A percentile compares a stretch with the other conserved stretches of the same genome.
These are phyloP conservation scores for Aspergillus pseudonomiae DNA, from an alignment of 2,329 filamentous ascomycete genomes.

Conservation along the genomic window DNA sequence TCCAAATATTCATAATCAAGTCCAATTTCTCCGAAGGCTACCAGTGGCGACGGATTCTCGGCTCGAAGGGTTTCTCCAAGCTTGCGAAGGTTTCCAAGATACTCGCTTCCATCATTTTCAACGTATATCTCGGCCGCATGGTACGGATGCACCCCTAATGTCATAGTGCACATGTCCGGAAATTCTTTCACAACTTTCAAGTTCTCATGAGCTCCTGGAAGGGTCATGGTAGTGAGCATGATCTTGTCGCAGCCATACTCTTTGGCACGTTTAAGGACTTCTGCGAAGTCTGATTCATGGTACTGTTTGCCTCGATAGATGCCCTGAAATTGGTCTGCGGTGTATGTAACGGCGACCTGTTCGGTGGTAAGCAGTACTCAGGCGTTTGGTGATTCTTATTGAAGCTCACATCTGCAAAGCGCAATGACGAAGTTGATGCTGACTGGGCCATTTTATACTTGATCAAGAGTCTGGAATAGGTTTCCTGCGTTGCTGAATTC, in stretches of 20 bases:
- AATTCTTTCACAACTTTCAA: conserved; percentile 36
- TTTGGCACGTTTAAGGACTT: conserved; percentile 26
- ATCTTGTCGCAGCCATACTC: conserved; percentile 25
- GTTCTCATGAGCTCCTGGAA: conserved; percentile 47
- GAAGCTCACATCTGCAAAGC: conserved; percentile 18
- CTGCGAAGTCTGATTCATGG: conserved; percentile 49
- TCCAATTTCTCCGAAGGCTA: conserved; percentile 55
- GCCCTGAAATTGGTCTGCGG: conserved; percentile 49
- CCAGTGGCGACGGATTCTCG: conserved; percentile 35
- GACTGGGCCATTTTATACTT: not conserved
- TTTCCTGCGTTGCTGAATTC: not conserved
- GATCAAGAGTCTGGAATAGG: not conserved
- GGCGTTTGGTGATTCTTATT: not conserved
- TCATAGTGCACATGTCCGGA: conserved; percentile 46
- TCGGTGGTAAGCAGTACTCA: not conserved
- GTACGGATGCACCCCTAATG: conserved; percentile 56
- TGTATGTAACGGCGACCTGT: conserved; percentile 34
- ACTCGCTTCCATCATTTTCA: conserved; percentile 10
- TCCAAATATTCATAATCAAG: conserved; percentile 55
- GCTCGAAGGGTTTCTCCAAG: conserved; percentile 27
- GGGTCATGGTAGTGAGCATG: conserved; percentile 42
- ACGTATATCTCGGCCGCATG: conserved; percentile 50
- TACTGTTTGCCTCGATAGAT: conserved; percentile 55
- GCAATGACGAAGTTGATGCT: not conserved
- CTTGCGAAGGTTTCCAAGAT: conserved; percentile 23